These are phyloP conservation scores for Phlyctochytrium planicorne DNA, from an alignment of 192 early-diverging fungal genomes.

Conservation along the genomic window DNA sequence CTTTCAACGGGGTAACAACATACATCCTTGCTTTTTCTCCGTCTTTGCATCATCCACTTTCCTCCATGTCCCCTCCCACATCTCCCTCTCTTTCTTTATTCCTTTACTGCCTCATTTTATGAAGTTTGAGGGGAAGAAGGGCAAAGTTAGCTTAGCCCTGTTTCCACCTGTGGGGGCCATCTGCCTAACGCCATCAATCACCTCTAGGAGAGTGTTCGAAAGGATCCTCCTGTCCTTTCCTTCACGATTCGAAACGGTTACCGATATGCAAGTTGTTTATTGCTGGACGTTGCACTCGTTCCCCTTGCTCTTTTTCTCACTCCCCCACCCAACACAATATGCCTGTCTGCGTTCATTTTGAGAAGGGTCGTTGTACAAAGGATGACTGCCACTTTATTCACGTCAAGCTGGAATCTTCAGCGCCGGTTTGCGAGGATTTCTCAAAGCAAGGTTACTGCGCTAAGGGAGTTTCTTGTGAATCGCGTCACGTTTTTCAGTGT, in stretches of 20 bases:
- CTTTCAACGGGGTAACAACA: too few relatives aligned
- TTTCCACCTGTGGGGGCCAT: too few relatives aligned
- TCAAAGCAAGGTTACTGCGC: conserved; percentile 63
- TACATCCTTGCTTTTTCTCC: too few relatives aligned
- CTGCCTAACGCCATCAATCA: too few relatives aligned
- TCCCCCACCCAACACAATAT: neutral
- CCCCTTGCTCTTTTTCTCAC: neutral
- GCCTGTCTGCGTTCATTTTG: neutral
- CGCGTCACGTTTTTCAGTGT: conserved; percentile 69
- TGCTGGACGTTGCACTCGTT: neutral
- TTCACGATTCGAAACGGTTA: neutral
- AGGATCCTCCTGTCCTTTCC: neutral
- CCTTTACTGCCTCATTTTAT: too few relatives aligned
- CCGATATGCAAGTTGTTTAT: neutral
- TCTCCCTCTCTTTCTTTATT: too few relatives aligned
- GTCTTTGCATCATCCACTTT: too few relatives aligned
- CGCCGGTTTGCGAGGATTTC: conserved; percentile 59
- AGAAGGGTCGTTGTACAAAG: neutral
- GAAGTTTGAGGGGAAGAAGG: too few relatives aligned
- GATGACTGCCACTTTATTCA: conserved; percentile 1
- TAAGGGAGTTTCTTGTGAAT: conserved; percentile 50
- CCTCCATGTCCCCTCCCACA: too few relatives aligned
- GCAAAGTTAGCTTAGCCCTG: too few relatives aligned
- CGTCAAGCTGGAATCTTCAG: conserved; percentile 41
- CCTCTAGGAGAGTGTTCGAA: neutral